phyloP scores from a whole-genome alignment of 1,139 yeast genomes.

The Kodamaea derodonti region DNA sequence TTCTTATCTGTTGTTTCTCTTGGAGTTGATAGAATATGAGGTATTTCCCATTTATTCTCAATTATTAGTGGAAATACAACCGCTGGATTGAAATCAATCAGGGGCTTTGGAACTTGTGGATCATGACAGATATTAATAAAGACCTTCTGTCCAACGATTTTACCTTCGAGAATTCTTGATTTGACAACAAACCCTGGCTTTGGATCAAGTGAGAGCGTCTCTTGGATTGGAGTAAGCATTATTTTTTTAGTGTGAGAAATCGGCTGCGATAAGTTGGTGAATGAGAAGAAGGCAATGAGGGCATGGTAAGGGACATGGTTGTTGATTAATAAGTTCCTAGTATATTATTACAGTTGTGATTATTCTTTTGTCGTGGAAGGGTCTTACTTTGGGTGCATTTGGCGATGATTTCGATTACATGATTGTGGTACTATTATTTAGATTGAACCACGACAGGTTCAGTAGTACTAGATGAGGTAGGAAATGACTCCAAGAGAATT shows the following conservation, averaged over 20 bases:
- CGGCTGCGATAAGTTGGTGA: too few species aligned
- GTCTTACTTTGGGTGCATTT: too few species aligned
- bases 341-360: too few species aligned
- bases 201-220: conserved; percentile 30
- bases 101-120: conserved; percentile 53
- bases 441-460: too few species aligned
- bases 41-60: conserved; percentile 80
- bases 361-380: too few species aligned
- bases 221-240: conserved; percentile 6
- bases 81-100: conserved; percentile 49
- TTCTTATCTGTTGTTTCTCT: conserved; percentile 62
- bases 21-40: conserved; percentile 62
- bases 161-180: conserved; percentile 43
- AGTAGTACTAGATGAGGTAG: too few species aligned
- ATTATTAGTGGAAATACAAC: conserved; percentile 62
- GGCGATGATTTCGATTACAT: too few species aligned
- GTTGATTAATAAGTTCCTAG: too few species aligned
- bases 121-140: conserved; percentile 76
- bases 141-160: conserved; percentile 51
- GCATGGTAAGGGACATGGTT: too few species aligned
- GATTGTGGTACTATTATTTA: too few species aligned
- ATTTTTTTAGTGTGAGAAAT: neutral
- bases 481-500: too few species aligned
- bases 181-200: conserved; percentile 65
- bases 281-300: too few species aligned